phyloP scores from a whole-genome alignment of 495 filamentous ascomycete species.

The Pseudevernia furfuracea region DNA sequence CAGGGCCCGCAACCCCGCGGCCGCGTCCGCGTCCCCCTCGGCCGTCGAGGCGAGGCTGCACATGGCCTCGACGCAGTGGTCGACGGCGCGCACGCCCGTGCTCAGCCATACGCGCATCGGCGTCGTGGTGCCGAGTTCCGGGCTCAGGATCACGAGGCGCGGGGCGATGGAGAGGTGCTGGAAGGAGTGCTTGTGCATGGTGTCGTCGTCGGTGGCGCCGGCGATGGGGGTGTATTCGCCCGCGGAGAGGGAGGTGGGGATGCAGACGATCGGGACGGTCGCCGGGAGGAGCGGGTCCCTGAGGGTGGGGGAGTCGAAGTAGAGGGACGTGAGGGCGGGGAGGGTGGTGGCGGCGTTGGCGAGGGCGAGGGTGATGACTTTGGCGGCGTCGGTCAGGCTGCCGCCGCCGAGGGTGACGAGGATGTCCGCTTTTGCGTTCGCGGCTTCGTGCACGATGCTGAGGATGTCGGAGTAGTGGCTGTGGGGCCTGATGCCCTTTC shows the following conservation, averaged over 20 bases:
- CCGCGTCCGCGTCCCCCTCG: conserved; percentile 36
- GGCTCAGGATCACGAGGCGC: conserved; percentile 52
- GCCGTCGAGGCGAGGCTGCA: conserved; percentile 39
- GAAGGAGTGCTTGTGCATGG: conserved; percentile 48
- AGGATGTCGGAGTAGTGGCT: conserved; percentile 54
- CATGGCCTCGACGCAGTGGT: conserved; percentile 57
- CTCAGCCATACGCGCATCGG: conserved; percentile 54
- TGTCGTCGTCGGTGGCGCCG: conserved; percentile 49
- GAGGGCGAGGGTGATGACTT: conserved; percentile 50
- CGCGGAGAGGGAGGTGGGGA: conserved; percentile 57
- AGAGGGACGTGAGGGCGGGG: conserved; percentile 22
- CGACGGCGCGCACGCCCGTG: conserved; percentile 54
- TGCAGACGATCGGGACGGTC: conserved; percentile 48
- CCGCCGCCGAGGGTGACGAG: conserved; percentile 56
- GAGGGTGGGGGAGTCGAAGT: conserved; percentile 3
- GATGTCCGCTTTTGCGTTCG: conserved; percentile 43
- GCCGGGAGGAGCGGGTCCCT: conserved; percentile 12
- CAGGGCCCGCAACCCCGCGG: conserved; percentile 41
- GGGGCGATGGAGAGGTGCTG: conserved; percentile 40
- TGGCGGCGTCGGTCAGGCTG: conserved; percentile 54
- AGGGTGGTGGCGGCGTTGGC: conserved; percentile 24
- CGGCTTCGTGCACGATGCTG: conserved; percentile 44
- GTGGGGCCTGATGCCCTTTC: conserved; percentile 52
- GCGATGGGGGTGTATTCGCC: conserved; percentile 54
- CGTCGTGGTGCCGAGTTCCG: conserved; percentile 45